Evolutionary conservation across 805 yeast genomes (phyloP).

Genomic region (Kazachstania kunashirensis): DNA sequence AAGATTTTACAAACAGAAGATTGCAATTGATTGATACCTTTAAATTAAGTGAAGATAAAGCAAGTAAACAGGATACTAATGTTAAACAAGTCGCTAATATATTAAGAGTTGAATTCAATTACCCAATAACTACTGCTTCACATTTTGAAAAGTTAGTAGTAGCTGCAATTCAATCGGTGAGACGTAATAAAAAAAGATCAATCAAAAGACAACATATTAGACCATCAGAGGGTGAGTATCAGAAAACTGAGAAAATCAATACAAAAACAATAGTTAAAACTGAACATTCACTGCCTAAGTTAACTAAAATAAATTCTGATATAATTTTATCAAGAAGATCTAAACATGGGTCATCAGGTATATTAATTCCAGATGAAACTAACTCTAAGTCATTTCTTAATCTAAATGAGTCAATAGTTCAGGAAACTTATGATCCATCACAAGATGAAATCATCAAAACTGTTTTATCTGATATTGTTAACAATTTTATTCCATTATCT

Average conservation of each 20-base stretch:
- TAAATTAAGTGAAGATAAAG: conserved; percentile 53
- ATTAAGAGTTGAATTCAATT: conserved; percentile 69
- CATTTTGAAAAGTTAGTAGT: conserved; percentile 88
- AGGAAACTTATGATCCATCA: neutral
- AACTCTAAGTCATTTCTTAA: no score
- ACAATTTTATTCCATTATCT: conserved; percentile 14
- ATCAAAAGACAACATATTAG: conserved; percentile 31
- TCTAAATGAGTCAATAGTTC: no score
- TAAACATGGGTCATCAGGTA: no score
- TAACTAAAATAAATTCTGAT: no score
- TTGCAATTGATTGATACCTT: conserved; percentile 78
- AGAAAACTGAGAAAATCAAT: no score
- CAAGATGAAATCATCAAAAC: neutral
- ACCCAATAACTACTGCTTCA: conserved; percentile 41
- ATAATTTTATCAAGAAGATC: no score
- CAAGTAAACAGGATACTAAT: conserved; percentile 83
- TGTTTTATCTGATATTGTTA: conserved; percentile 13
- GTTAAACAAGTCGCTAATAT: conserved; percentile 70
- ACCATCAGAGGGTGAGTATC: no score
- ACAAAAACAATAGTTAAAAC: no score
- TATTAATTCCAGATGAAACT: no score
- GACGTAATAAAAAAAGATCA: conserved; percentile 76
- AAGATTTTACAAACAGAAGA: conserved; percentile 76
- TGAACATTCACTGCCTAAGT: no score
- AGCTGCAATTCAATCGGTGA: conserved; percentile 87